A percentile compares a stretch with the other conserved stretches of the same genome.
phyloP scores from a whole-genome alignment of 2,329 filamentous ascomycete species.

The Nemania sp. region DNA sequence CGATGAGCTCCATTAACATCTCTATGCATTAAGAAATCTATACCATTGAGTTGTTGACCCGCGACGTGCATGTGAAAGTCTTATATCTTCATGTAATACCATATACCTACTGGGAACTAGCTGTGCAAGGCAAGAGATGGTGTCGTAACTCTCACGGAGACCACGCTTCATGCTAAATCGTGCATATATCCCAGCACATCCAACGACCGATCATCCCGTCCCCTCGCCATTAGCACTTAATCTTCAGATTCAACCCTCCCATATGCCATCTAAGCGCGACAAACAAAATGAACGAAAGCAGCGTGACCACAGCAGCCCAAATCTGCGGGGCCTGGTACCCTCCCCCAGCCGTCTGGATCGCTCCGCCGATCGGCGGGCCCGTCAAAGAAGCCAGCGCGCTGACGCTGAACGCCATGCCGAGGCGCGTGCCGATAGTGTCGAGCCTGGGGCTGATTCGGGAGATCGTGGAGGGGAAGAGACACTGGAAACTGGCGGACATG shows the following conservation, averaged over 20 bases:
- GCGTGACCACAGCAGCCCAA: conserved; percentile 41
- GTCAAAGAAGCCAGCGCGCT: conserved; percentile 44
- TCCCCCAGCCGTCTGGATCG: conserved; percentile 35
- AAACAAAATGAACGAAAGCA: conserved; percentile 35
- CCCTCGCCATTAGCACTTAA: conserved; percentile 28
- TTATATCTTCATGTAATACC: no score
- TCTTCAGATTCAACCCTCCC: conserved; percentile 28
- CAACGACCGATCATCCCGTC: no score
- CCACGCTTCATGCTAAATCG: no score
- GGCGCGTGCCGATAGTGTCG: conserved; percentile 44
- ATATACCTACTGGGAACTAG: no score
- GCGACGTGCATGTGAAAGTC: no score
- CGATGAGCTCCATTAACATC: no score
- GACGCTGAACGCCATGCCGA: conserved; percentile 48
- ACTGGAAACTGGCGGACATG: conserved; percentile 44
- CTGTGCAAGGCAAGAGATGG: no score
- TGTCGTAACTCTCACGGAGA: no score
- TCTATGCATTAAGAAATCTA: no score
- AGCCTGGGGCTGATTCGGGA: conserved; percentile 45
- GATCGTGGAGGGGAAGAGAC: conserved; percentile 45
- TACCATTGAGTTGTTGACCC: no score
- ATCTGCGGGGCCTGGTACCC: conserved; percentile 38
- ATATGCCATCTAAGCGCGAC: conserved; percentile 28
- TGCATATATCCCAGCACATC: no score
- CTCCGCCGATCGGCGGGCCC: conserved; percentile 46